Conservation (phyloP, 1,284 basidiomycete genomes). For the Calocybe gambosa region DNA sequence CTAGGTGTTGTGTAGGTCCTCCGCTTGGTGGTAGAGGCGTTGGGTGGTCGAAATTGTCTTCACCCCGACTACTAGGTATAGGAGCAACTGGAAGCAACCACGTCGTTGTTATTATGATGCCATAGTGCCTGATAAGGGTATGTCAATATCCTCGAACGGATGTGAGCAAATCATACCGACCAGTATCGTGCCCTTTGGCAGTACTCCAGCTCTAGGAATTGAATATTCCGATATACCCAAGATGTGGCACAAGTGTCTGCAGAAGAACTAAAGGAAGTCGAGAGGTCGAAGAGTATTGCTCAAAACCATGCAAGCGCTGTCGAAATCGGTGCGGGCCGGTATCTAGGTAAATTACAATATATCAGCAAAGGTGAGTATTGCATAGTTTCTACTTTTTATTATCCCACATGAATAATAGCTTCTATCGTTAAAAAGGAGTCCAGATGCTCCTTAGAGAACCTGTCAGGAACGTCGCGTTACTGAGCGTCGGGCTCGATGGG, state of each 20-base stretch:
- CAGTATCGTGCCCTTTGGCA: conserved; percentile 67
- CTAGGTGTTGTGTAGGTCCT: conserved; percentile 1
- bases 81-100: conserved; percentile 65
- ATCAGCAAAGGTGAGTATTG: neutral
- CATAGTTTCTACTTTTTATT: conserved; percentile 58
- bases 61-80: conserved; percentile 57
- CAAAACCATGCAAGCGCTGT: conserved; percentile 69
- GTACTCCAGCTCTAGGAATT: conserved; percentile 76
- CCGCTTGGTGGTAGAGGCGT: conserved; percentile 11
- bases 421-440: conserved; percentile 49
- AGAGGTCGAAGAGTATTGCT: conserved; percentile 51
- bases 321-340: conserved; percentile 65
- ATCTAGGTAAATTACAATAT: conserved; percentile 23
- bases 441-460: conserved; percentile 3
- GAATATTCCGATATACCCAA: conserved; percentile 72
- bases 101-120: conserved; percentile 58
- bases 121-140: conserved; percentile 38
- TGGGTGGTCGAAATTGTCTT: conserved; percentile 31
- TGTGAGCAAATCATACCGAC: conserved; percentile 22
- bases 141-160: neutral
- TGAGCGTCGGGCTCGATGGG: neutral
- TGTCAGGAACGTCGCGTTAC: neutral
- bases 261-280: conserved; percentile 53
- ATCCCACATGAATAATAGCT: conserved; percentile 72
- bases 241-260: conserved; percentile 59